Evolutionary conservation across 208 protist genomes (phyloP).

Genomic region (Phytomonas francai): DNA sequence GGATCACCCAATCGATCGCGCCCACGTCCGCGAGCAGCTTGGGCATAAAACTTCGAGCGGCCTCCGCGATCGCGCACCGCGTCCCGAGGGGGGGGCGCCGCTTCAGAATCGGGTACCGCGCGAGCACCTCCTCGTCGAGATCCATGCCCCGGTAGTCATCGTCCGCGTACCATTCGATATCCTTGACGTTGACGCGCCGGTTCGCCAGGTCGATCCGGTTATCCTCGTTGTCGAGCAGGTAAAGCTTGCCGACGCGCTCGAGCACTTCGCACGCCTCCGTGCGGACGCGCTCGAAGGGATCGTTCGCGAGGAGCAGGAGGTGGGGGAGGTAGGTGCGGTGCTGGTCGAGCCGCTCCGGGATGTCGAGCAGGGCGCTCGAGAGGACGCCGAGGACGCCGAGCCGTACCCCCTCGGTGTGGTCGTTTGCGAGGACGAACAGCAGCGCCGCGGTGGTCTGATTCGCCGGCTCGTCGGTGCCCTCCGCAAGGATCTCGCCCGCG

Average conservation of each 20-base stretch:
- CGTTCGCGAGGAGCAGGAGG: constrained; percentile 67
- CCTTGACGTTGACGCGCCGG: constrained; percentile 80
- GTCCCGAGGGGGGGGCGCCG: constrained; percentile 53
- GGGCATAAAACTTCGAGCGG: constrained; percentile 50
- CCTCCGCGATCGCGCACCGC: constrained; percentile 78
- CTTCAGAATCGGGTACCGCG: constrained; percentile 35
- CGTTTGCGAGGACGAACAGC: constrained; percentile 76
- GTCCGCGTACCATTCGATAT: constrained; percentile 90
- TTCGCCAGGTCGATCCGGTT: constrained; percentile 77
- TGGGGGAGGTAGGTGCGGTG: constrained; percentile 75
- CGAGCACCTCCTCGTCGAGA: neutral
- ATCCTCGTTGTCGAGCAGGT: constrained; percentile 85
- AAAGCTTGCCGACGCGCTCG: constrained; percentile 61
- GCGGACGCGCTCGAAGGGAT: constrained; percentile 51
- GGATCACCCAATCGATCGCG: constrained; percentile 86
- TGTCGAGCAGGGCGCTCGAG: constrained; percentile 57
- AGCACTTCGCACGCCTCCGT: constrained; percentile 34
- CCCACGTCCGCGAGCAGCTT: constrained; percentile 60
- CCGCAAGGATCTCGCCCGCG: constrained; percentile 56
- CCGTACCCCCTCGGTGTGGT: constrained; percentile 72
- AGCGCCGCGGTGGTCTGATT: constrained; percentile 40
- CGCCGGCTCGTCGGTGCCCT: constrained; percentile 36
- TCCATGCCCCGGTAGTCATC: constrained; percentile 47
- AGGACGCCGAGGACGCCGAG: constrained; percentile 47
- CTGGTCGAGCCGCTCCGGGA: constrained; percentile 73